A percentile compares a stretch with the other conserved stretches of the same genome.
These are phyloP conservation scores for Betula pendula DNA, from an alignment of 306 rosid species.

Conservation along the genomic window DNA sequence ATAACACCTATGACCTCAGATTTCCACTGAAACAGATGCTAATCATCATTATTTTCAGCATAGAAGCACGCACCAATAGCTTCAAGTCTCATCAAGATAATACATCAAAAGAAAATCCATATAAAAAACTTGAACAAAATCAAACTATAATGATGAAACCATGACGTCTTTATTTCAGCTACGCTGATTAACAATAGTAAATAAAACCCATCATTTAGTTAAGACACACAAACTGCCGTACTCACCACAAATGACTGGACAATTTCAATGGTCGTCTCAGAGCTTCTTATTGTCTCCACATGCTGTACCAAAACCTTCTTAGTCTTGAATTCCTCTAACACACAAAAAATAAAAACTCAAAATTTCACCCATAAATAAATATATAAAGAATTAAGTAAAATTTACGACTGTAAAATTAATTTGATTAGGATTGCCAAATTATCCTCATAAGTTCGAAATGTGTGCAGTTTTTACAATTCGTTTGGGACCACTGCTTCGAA, in stretches of 20 bases:
- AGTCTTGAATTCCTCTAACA: slow-evolving; percentile 51
- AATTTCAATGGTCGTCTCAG: slow-evolving; percentile 53
- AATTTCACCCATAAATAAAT: slow-evolving; percentile 16
- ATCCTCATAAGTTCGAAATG: neutral
- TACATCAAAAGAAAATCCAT: too few relatives aligned
- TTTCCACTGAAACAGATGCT: too few relatives aligned
- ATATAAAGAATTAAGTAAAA: neutral
- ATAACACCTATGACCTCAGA: too few relatives aligned
- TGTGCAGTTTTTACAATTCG: neutral
- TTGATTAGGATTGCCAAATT: neutral
- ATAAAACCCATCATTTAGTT: neutral
- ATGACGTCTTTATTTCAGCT: too few relatives aligned
- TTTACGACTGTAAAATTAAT: neutral
- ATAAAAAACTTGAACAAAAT: too few relatives aligned
- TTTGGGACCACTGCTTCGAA: neutral
- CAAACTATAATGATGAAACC: too few relatives aligned
- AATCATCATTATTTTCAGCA: too few relatives aligned
- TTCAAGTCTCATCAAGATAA: too few relatives aligned
- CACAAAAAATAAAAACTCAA: slow-evolving; percentile 25
- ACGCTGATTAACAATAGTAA: neutral
- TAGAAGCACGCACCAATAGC: too few relatives aligned
- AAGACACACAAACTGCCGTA: slow-evolving; percentile 10
- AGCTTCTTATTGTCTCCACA: slow-evolving; percentile 71
- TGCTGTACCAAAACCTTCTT: slow-evolving; percentile 82
- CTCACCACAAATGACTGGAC: slow-evolving; percentile 77